Percentiles rank a stretch among this genome's conserved stretches.
Evolutionary conservation across 2,329 filamentous ascomycete genomes (phyloP).

Genomic region (Fusarium euwallaceae): DNA sequence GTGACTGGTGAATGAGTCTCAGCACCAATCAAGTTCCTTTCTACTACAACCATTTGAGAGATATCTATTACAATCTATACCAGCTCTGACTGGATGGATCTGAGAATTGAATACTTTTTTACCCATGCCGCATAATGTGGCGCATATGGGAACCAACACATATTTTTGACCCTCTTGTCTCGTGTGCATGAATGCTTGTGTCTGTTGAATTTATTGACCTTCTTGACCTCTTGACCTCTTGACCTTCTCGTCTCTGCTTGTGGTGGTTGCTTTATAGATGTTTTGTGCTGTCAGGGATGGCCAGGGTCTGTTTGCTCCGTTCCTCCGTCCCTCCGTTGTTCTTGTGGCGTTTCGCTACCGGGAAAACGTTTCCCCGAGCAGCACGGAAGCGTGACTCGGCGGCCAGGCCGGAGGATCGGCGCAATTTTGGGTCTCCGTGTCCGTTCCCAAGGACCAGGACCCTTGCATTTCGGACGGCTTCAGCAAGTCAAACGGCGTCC

Average conservation of each 20-base stretch:
- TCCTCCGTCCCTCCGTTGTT: background rate
- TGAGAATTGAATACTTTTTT: slow-evolving; percentile 40
- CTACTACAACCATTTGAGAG: slow-evolving; percentile 35
- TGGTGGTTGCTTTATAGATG: background rate
- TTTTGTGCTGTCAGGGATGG: background rate
- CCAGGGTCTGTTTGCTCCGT: background rate
- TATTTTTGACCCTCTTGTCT: background rate
- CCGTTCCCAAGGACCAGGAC: slow-evolving; percentile 36
- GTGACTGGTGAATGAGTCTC: slow-evolving; percentile 15
- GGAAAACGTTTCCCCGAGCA: background rate
- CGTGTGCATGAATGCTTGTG: background rate
- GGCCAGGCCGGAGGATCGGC: slow-evolving; percentile 47
- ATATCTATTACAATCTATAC: slow-evolving; percentile 34
- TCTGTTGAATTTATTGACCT: background rate
- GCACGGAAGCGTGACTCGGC: background rate
- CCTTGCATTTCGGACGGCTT: slow-evolving; percentile 30
- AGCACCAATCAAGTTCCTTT: slow-evolving; percentile 39
- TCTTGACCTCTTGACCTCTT: background rate
- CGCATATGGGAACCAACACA: slow-evolving; percentile 16
- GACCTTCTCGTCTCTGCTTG: background rate
- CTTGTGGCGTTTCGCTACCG: background rate
- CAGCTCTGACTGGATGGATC: slow-evolving; percentile 26
- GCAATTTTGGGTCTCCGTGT: slow-evolving; percentile 45
- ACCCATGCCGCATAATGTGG: slow-evolving; percentile 15
- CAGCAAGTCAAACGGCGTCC: slow-evolving; percentile 35